phyloP scores from a whole-genome alignment of 1,284 basidiomycete genomes.

The Malassezia pachydermatis region DNA sequence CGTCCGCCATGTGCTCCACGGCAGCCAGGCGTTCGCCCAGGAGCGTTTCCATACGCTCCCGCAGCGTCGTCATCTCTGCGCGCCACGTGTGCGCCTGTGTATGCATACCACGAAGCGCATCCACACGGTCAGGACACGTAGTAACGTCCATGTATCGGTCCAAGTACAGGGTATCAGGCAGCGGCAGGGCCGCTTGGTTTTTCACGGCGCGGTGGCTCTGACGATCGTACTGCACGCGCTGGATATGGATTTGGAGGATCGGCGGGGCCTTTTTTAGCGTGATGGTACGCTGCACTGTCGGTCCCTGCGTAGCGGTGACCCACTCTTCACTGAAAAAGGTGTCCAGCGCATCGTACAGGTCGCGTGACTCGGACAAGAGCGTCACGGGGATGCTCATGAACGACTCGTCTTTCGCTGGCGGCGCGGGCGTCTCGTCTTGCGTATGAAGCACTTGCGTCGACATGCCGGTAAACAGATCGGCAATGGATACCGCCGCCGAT shows the following conservation, averaged over 20 bases:
- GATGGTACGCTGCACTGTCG: slow-evolving; percentile 76
- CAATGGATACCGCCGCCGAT: slow-evolving; percentile 14
- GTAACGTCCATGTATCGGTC: slow-evolving; percentile 65
- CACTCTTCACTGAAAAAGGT: slow-evolving; percentile 75
- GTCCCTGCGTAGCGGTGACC: slow-evolving; percentile 70
- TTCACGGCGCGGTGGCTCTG: slow-evolving; percentile 80
- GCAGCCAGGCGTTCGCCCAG: background rate
- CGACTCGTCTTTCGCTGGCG: slow-evolving; percentile 65
- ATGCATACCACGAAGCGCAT: slow-evolving; percentile 51
- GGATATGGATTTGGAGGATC: slow-evolving; percentile 80
- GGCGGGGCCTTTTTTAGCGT: slow-evolving; percentile 76
- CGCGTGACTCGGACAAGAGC: slow-evolving; percentile 69
- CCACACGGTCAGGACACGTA: background rate
- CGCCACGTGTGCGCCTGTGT: slow-evolving; percentile 52
- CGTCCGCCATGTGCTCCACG: background rate
- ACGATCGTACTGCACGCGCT: slow-evolving; percentile 94
- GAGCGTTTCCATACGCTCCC: slow-evolving; percentile 17
- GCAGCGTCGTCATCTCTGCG: slow-evolving; percentile 49
- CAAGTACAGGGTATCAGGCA: slow-evolving; percentile 74
- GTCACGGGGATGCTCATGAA: slow-evolving; percentile 92
- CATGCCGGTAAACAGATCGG: slow-evolving; percentile 32
- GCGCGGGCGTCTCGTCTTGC: slow-evolving; percentile 9
- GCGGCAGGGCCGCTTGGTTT: slow-evolving; percentile 86
- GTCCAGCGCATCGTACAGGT: slow-evolving; percentile 85
- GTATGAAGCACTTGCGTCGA: slow-evolving; percentile 29